Percentiles rank a stretch among this genome's conserved stretches.
Evolutionary conservation across 179 eudicot genomes (phyloP).

Genomic region (Actinidia chinensis): DNA sequence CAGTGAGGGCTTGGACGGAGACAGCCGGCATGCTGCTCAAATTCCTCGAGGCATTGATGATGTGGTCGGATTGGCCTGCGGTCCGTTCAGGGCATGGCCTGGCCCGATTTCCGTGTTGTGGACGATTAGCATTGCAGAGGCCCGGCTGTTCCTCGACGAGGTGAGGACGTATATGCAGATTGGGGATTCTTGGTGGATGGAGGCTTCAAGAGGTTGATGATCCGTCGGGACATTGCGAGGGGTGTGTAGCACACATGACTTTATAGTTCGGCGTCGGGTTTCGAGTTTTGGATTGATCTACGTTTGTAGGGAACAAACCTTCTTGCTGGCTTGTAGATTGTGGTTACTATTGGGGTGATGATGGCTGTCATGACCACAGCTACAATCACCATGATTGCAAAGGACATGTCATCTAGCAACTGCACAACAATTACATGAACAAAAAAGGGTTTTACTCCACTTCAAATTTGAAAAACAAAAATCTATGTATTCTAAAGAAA

Average conservation of each 20-base stretch:
- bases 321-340: constrained; percentile 21
- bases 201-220: constrained; percentile 36
- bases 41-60: constrained; percentile 36
- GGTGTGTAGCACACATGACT: constrained; percentile 34
- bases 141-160: constrained; percentile 42
- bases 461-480: no score
- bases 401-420: constrained; percentile 29
- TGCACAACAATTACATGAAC: no score
- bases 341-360: constrained; percentile 21
- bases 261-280: constrained; percentile 27
- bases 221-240: constrained; percentile 16
- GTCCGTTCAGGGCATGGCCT: constrained; percentile 32
- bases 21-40: constrained; percentile 19
- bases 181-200: constrained; percentile 40
- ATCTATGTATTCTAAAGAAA: no score
- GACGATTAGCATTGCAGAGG: constrained; percentile 18
- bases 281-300: constrained; percentile 28
- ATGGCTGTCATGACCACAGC: constrained; percentile 30
- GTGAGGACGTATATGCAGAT: constrained; percentile 34
- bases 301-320: constrained; percentile 23
- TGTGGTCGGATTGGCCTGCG: constrained; percentile 41
- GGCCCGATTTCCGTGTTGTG: constrained; percentile 33
- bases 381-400: constrained; percentile 26
- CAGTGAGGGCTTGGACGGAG: constrained; percentile 39
- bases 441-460: no score